A percentile compares a stretch with the other conserved stretches of the same genome.
These are phyloP conservation scores for Phtheirospermum japonicum DNA, from an alignment of 257 asterid genomes.

Conservation along the genomic window DNA sequence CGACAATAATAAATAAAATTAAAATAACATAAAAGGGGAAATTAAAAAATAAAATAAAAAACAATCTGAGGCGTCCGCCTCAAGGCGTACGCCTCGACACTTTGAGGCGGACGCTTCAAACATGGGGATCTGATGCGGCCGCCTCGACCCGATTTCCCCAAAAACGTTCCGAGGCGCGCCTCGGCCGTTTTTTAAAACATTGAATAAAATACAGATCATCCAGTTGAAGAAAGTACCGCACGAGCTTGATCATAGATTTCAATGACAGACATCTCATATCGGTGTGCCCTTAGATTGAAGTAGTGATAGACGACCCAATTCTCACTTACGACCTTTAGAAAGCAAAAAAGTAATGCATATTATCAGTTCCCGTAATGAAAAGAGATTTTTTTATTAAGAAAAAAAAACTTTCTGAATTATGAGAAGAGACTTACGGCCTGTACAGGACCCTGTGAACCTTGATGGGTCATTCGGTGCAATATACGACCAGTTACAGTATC, in stretches of 20 bases:
- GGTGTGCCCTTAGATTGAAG: conserved; percentile 94
- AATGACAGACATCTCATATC: conserved; percentile 96
- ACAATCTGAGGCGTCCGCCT: too few species aligned
- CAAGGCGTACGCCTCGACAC: too few species aligned
- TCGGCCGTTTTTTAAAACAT: too few species aligned
- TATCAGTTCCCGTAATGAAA: conserved; percentile 16
- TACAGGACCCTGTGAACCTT: conserved; percentile 93
- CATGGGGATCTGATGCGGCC: too few species aligned
- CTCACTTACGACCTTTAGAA: conserved; percentile 83
- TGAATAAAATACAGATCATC: conserved; percentile 16
- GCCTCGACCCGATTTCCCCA: too few species aligned
- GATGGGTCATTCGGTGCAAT: conserved; percentile 85
- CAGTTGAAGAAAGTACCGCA: conserved; percentile 56
- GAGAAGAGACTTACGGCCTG: conserved; percentile 63
- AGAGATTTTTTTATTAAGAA: not conserved
- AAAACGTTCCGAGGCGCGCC: too few species aligned
- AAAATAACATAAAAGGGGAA: too few species aligned
- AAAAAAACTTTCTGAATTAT: not conserved
- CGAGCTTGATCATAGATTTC: conserved; percentile 98
- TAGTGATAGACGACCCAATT: conserved; percentile 98
- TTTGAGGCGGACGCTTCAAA: too few species aligned
- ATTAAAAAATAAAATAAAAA: too few species aligned
- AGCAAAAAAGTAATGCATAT: conserved; percentile 13
- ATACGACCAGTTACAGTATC: conserved; percentile 95
- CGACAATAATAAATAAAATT: too few species aligned